A percentile compares a stretch with the other conserved stretches of the same genome.
phyloP scores from a whole-genome alignment of 495 filamentous ascomycete species.

The Hypoxylon subgilvum region DNA sequence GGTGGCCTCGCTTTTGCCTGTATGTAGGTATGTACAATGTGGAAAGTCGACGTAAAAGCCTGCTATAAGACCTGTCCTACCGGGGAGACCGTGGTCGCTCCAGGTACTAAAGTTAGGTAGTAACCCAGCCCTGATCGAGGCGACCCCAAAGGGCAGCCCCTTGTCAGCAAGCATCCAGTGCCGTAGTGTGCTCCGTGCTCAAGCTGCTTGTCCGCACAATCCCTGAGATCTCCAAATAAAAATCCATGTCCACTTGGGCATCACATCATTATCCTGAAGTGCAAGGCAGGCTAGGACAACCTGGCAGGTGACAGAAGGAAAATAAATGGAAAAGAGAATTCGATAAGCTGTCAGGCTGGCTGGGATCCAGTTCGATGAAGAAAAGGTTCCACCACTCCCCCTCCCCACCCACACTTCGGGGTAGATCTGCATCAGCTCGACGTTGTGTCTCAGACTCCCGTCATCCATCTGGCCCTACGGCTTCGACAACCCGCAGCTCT shows the following conservation, averaged over 20 bases:
- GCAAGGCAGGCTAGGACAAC: conserved; percentile 15
- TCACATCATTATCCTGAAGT: conserved; percentile 22
- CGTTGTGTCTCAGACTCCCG: conserved; percentile 29
- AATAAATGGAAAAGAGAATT: not conserved
- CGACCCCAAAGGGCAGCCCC: not conserved
- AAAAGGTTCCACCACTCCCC: conserved; percentile 23
- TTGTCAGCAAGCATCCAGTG: not conserved
- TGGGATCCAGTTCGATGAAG: no score
- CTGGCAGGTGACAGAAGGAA: conserved; percentile 16
- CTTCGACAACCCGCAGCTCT: conserved; percentile 27
- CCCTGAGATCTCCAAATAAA: conserved; percentile 20
- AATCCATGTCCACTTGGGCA: conserved; percentile 10
- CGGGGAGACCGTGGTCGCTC: conserved; percentile 8
- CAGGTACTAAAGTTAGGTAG: conserved; percentile 32
- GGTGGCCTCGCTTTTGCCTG: no score
- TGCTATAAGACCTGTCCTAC: no score
- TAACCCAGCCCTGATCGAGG: conserved; percentile 13
- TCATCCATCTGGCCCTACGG: conserved; percentile 25
- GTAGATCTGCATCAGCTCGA: conserved; percentile 36
- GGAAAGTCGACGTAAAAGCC: no score
- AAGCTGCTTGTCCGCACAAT: conserved; percentile 17
- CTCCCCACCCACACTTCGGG: conserved; percentile 28
- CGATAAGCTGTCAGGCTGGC: no score
- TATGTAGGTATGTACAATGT: no score
- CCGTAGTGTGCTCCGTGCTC: conserved; percentile 30